phyloP scores from a whole-genome alignment of 2,329 filamentous ascomycete genomes.

The Pseudogymnoascus sp. region DNA sequence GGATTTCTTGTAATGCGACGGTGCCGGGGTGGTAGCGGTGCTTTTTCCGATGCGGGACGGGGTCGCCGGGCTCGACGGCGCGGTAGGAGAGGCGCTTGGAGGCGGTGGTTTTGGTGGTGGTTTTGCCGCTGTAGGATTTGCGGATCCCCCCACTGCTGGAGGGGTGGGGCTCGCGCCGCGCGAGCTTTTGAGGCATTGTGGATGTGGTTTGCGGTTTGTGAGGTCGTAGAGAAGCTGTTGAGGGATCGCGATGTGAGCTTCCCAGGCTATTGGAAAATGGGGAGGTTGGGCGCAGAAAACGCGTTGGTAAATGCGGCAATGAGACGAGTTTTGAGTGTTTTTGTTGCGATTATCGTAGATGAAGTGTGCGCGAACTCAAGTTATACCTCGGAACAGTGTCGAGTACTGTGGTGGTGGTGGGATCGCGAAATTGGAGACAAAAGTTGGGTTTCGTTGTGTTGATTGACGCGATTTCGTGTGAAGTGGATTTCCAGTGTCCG shows the following conservation, averaged over 20 bases:
- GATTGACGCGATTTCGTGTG: constrained; percentile 4
- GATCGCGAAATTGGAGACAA: background rate
- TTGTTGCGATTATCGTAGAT: background rate
- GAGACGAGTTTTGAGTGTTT: background rate
- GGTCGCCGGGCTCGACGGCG: constrained; percentile 52
- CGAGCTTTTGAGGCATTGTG: background rate
- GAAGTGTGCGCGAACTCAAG: background rate
- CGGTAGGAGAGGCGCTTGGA: background rate
- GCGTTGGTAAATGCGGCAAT: background rate
- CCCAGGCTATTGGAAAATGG: background rate
- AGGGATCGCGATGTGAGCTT: background rate
- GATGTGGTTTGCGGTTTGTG: background rate
- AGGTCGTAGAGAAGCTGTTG: background rate
- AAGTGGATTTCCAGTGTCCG: background rate
- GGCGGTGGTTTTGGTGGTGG: background rate
- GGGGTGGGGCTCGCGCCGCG: background rate
- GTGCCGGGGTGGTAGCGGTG: constrained; percentile 73
- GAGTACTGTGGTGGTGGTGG: background rate
- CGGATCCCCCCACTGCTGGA: background rate
- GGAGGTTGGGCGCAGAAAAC: background rate
- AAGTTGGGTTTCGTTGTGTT: background rate
- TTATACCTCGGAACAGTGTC: background rate
- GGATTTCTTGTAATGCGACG: constrained; percentile 82
- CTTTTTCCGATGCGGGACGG: constrained; percentile 55
- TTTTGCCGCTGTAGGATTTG: background rate